Base-by-base conservation (phyloP, 371 early-diverging fungal genomes). In the Rhizopus stolonifer region DNA sequence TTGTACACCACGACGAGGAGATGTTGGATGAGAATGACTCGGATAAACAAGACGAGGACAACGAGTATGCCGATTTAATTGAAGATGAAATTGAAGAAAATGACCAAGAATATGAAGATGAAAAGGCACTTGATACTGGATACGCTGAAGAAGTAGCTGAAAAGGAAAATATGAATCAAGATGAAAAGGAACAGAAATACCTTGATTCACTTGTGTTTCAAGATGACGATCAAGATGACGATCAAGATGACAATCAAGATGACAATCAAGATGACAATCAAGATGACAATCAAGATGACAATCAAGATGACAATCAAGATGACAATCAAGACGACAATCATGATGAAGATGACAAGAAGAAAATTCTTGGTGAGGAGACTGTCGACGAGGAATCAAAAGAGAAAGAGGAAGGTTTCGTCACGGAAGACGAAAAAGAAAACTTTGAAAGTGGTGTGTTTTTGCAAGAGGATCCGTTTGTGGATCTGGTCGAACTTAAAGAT, bases 51-150 rank as follows among this genome's bases (percentile, higher is more conserved):
- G 42, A 42, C 22, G 21, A 42, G 10, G 42, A 21, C 5, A 42
- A 18, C 8, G 42, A 42, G 21, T 42, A 42, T 21, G 18, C 42
- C 1, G 42, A 21, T 21, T 17, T 42, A 13, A 21, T 42, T 42
- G 42, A 42, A 21, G 9, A 17, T 21, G 21, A 42, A 19, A 21
- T 18, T 18, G 42, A 42, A 42, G 42, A 42, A 13, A 21, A 21
- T 10, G 42, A 42, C 8, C 42, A 42, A 42, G 42, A 42, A 21
- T 42, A 42, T 21, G 42, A 8, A 21, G 42, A 42, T 13, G 42
- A 42, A 42, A 42, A 42, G 7, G 42, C 18, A 21, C 18, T 7
- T 2, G 42, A 21, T 19, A 15, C 8, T 19, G 42, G 15, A 0
- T 17, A 42, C 7, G 22, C 1, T 40, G 42, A 21, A 18, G 21